Percentiles rank a stretch among this genome's conserved stretches.
These are phyloP conservation scores for Thelephora ganbajun DNA, from an alignment of 768 basidiomycete species.

Conservation along the genomic window DNA sequence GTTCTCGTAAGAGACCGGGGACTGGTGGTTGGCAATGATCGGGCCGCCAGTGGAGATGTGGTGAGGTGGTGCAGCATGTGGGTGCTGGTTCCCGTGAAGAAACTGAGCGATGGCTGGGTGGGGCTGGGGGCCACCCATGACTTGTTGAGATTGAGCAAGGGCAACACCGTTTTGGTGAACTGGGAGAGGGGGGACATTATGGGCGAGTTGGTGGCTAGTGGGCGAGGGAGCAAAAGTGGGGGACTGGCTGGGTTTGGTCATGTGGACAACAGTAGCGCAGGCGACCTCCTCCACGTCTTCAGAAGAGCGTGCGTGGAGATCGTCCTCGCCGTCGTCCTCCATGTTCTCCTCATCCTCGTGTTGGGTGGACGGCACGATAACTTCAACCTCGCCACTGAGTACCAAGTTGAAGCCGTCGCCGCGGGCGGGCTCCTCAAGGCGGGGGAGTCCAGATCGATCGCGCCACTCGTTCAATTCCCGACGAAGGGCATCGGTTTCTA, in stretches of 20 bases:
- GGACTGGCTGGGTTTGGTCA: slow-evolving; percentile 20
- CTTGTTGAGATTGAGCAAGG: background rate
- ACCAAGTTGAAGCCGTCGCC: slow-evolving; percentile 63
- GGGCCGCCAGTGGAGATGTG: slow-evolving; percentile 21
- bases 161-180: background rate
- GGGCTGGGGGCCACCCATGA: background rate
- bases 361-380: slow-evolving; percentile 28
- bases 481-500: slow-evolving; percentile 77
- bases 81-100: slow-evolving; percentile 11
- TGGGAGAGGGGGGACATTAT: slow-evolving; percentile 14
- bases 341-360: slow-evolving; percentile 45
- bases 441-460: slow-evolving; percentile 54
- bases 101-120: background rate
- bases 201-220: slow-evolving; percentile 20
- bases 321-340: slow-evolving; percentile 29
- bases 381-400: slow-evolving; percentile 56
- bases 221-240: background rate
- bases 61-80: slow-evolving; percentile 21
- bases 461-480: slow-evolving; percentile 93
- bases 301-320: slow-evolving; percentile 18
- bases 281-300: slow-evolving; percentile 13
- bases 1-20: slow-evolving; percentile 36
- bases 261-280: slow-evolving; percentile 20
- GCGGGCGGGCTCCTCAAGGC: slow-evolving; percentile 59
- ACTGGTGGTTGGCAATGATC: slow-evolving; percentile 26